Evolutionary conservation across 1,284 basidiomycete genomes (phyloP).

Genomic region (Microbotryomycetes sp.): DNA sequence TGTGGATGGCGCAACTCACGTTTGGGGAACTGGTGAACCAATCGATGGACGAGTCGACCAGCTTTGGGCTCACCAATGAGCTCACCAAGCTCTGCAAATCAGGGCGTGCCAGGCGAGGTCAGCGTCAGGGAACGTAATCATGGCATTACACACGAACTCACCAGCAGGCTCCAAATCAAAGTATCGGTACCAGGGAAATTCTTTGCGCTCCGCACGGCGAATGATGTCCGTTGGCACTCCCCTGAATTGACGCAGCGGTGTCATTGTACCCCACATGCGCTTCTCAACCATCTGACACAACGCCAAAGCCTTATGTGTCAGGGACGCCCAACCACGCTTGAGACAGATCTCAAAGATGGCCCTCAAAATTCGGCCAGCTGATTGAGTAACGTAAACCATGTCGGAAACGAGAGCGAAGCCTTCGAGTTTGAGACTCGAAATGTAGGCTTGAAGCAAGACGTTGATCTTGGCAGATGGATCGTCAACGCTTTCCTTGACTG

Average conservation of each 20-base stretch:
- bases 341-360: constrained; percentile 98
- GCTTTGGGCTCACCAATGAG: constrained; percentile 83
- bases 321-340: constrained; percentile 95
- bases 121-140: constrained; percentile 23
- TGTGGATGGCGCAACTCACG: constrained; percentile 58
- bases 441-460: constrained; percentile 88
- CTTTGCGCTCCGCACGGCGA: constrained; percentile 90
- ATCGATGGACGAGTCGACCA: constrained; percentile 82
- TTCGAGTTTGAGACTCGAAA: constrained; percentile 88
- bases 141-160: constrained; percentile 9
- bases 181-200: constrained; percentile 97
- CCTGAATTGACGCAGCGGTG: constrained; percentile 90
- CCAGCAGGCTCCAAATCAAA: constrained; percentile 64
- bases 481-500: constrained; percentile 93
- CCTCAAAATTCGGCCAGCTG: constrained; percentile 66
- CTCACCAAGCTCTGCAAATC: constrained; percentile 70
- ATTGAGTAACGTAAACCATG: constrained; percentile 61
- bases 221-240: constrained; percentile 81
- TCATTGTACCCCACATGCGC: constrained; percentile 91
- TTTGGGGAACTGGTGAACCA: constrained; percentile 95
- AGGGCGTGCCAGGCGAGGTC: background rate
- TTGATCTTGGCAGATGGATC: constrained; percentile 98
- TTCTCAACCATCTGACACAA: constrained; percentile 85
- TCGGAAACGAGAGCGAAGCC: constrained; percentile 95
- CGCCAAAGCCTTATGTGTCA: constrained; percentile 82